Conservation (phyloP, 73 alveolate species). For the Durusdinium trenchii region DNA sequence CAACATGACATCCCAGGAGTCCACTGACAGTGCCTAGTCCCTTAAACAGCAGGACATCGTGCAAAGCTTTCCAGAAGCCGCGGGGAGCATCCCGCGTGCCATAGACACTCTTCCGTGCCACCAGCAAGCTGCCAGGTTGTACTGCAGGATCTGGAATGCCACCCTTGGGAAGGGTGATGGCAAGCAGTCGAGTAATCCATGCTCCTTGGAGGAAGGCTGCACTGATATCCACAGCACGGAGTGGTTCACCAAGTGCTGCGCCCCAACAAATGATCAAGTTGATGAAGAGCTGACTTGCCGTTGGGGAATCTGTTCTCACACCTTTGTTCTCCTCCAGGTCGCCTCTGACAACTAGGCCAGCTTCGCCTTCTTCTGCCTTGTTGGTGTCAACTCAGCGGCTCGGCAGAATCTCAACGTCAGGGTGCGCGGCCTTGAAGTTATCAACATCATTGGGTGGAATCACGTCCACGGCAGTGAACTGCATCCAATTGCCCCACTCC, state of each 20-base stretch:
- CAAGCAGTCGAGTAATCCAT: background rate
- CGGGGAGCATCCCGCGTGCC: constrained; percentile 33
- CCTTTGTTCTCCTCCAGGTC: background rate
- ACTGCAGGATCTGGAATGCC: background rate
- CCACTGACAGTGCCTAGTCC: background rate
- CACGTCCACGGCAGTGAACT: background rate
- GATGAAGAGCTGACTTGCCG: background rate
- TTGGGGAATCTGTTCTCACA: constrained; percentile 26
- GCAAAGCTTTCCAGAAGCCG: background rate
- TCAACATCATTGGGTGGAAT: too few species aligned
- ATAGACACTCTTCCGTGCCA: background rate
- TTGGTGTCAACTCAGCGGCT: constrained; percentile 34
- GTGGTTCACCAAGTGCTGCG: background rate
- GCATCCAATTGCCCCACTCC: background rate
- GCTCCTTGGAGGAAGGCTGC: constrained; percentile 33
- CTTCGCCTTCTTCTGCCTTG: background rate
- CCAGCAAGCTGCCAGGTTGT: background rate
- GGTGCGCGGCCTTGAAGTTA: too few species aligned
- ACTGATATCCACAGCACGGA: background rate
- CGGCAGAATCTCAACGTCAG: background rate
- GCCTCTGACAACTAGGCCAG: background rate
- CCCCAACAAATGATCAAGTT: background rate
- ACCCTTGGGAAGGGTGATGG: background rate
- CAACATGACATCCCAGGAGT: background rate
- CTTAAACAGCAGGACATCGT: background rate